Conservation (phyloP, 2,329 filamentous ascomycete genomes). For the Neonectria magnoliae region DNA sequence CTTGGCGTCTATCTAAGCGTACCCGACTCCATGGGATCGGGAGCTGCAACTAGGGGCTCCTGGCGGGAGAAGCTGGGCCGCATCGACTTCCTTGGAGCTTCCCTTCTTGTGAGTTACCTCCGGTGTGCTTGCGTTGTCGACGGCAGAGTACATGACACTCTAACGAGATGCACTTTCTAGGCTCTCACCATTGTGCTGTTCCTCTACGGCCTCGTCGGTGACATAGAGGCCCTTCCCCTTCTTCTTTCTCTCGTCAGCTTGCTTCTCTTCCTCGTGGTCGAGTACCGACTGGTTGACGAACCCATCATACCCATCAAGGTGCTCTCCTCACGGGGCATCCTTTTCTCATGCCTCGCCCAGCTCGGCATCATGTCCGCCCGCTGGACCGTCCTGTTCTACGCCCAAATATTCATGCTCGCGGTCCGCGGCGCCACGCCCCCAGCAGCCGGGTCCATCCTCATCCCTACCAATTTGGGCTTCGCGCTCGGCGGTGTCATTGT, state of each 20-base stretch:
- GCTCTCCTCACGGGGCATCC: conserved; percentile 73
- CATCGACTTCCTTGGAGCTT: conserved; percentile 80
- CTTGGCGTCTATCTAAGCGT: conserved; percentile 72
- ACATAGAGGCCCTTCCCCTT: conserved; percentile 69
- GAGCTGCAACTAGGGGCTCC: conserved; percentile 39
- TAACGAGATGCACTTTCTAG: conserved; percentile 49
- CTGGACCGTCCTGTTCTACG: conserved; percentile 84
- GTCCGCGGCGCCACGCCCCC: conserved; percentile 76
- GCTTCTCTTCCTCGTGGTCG: conserved; percentile 68
- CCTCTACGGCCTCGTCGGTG: conserved; percentile 74
- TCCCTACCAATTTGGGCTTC: conserved; percentile 86
- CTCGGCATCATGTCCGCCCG: conserved; percentile 83
- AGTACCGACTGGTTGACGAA: conserved; percentile 70
- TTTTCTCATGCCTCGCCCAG: conserved; percentile 79
- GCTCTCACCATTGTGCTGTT: conserved; percentile 74
- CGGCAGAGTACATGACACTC: neutral
- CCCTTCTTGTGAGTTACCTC: conserved; percentile 64
- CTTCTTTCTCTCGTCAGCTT: conserved; percentile 64
- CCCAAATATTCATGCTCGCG: conserved; percentile 81
- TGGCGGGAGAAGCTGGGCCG: conserved; percentile 65
- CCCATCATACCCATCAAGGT: conserved; percentile 80
- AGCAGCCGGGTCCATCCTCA: conserved; percentile 76
- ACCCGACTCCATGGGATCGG: conserved; percentile 52
- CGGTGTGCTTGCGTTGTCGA: neutral
- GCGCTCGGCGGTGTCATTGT: conserved; percentile 77